These are phyloP conservation scores for Sporothrix brasiliensis DNA, from an alignment of 2,329 filamentous ascomycete genomes.

Conservation along the genomic window DNA sequence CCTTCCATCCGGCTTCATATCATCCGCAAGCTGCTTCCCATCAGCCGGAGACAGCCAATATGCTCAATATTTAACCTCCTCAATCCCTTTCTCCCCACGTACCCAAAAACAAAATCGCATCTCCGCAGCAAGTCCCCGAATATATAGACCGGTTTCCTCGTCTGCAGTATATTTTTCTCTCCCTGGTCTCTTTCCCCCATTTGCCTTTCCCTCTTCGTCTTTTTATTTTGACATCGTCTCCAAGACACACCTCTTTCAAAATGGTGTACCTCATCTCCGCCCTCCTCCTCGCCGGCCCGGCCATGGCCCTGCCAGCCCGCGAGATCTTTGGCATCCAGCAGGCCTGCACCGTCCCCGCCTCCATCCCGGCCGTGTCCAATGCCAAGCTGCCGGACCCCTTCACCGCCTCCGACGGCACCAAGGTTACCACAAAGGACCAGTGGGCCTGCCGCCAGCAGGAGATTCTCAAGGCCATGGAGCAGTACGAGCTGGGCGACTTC, in stretches of 20 bases:
- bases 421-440: slow-evolving; percentile 51
- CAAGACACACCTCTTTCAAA: neutral
- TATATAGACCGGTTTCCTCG: no score
- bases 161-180: slow-evolving; percentile 1
- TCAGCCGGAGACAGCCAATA: slow-evolving; percentile 26
- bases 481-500: slow-evolving; percentile 55
- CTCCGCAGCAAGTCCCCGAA: neutral
- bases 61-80: neutral
- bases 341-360: slow-evolving; percentile 44
- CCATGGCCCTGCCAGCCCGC: slow-evolving; percentile 42
- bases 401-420: slow-evolving; percentile 48
- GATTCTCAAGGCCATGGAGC: slow-evolving; percentile 53
- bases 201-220: no score
- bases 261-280: slow-evolving; percentile 42
- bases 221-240: slow-evolving; percentile 1
- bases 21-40: slow-evolving; percentile 28
- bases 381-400: slow-evolving; percentile 54
- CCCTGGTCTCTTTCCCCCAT: no score
- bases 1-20: slow-evolving; percentile 14
- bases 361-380: slow-evolving; percentile 44
- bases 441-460: slow-evolving; percentile 55
- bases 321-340: slow-evolving; percentile 46
- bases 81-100: neutral
- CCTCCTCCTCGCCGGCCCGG: slow-evolving; percentile 44
- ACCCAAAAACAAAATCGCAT: neutral